Base-by-base conservation (phyloP, 345 rosid species). In the Eucalyptus fibrosa region DNA sequence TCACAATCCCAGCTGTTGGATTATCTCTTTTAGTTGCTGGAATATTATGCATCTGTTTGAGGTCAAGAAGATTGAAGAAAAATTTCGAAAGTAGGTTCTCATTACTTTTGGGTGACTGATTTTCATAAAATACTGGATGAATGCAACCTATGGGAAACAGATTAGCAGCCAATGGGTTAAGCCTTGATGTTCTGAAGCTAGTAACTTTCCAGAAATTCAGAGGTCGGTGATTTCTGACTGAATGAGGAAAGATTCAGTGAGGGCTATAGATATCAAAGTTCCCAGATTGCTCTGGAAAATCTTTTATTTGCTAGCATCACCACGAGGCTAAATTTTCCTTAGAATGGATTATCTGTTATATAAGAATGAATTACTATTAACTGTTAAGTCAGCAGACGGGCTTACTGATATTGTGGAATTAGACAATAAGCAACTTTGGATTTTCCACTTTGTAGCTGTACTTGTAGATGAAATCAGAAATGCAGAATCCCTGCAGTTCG, bases 371-470 rank as follows among this genome's bases (percentile, higher is more conserved):
- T 5, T 72, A 72, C 0, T 44, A 34, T 34, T 0, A 72, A 18
- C 45, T 37, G 82, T 72, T 34, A 34, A 18, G 0, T 6, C 15
- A 3, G 0, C 21, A 51, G 21, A 51, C 55, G 0, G 7, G 82
- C 82, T 72, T 72, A 72, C 45, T 4, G 45, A 72, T 72, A 2
- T 0, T 72, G 45, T 37, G 45, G 45, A 72, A 72, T 72, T 72
- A 37, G 82, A 72, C 45, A 10, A 72, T 37, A 1, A 72, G 45
- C 26, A 19, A 37, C 28, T 37, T 72, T 1, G 2, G 1, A 6
- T 19, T 19, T 72, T 72, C 45, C 2, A 26, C 45, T 72, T 72
- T 37, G 45, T 37, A 72, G 82, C 45, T 72, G 26, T 2, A 37
- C 28, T 0, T 37, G 26, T 37, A 72, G 45, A 72, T 72, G 82